Percentiles rank a stretch among this genome's conserved stretches.
These are phyloP conservation scores for Pseudohyphozyma bogoriensis DNA, from an alignment of 768 basidiomycete genomes.

Conservation along the genomic window DNA sequence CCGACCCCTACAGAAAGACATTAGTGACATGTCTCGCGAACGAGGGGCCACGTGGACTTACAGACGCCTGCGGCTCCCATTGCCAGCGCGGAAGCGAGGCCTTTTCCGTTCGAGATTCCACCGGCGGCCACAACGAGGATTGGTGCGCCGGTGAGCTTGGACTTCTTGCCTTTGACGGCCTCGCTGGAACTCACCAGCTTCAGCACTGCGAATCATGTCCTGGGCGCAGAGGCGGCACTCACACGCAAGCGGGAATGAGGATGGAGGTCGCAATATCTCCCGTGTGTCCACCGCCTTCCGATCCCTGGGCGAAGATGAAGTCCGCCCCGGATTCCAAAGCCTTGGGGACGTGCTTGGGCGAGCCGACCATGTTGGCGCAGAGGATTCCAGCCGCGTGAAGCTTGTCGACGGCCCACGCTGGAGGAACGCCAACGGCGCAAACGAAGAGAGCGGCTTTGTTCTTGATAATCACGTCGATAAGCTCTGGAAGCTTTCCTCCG, in stretches of 20 bases:
- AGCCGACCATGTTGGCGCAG: constrained; percentile 79
- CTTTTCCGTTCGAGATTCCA: constrained; percentile 59
- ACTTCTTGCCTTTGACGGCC: constrained; percentile 52
- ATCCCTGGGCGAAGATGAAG: constrained; percentile 81
- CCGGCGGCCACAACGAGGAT: constrained; percentile 85
- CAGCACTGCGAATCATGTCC: too few species aligned
- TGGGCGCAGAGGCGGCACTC: too few species aligned
- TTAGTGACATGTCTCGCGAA: background rate
- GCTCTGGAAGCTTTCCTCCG: constrained; percentile 67
- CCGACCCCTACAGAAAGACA: constrained; percentile 6
- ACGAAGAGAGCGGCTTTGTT: constrained; percentile 83
- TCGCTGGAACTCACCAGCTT: too few species aligned
- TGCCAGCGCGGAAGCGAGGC: background rate
- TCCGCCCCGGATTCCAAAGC: constrained; percentile 63
- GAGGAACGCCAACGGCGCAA: constrained; percentile 48
- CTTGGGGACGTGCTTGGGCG: constrained; percentile 55
- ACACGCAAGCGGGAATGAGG: constrained; percentile 85
- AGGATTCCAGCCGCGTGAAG: background rate
- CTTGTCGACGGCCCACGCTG: background rate
- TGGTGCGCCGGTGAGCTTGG: constrained; percentile 69
- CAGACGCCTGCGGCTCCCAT: background rate
- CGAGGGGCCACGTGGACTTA: background rate
- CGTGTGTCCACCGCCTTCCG: constrained; percentile 86
- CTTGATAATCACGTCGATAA: constrained; percentile 84
- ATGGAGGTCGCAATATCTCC: constrained; percentile 73